Evolutionary conservation across 2,329 filamentous ascomycete species (phyloP).

Genomic region (Colletotrichum agaves): DNA sequence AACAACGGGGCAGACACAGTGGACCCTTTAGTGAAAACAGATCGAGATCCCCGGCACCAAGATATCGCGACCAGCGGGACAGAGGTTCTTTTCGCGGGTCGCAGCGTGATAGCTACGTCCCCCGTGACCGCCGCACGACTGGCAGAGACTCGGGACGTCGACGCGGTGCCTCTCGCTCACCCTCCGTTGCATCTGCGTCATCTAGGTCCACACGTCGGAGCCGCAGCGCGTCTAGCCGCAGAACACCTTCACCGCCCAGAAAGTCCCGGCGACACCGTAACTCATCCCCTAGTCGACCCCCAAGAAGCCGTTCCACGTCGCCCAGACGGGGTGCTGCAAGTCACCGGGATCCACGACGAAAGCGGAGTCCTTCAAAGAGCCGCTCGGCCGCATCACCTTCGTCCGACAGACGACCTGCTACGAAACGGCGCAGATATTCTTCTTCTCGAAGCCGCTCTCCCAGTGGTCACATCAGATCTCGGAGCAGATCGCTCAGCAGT

Average conservation of each 20-base stretch:
- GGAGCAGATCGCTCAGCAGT: slow-evolving; percentile 48
- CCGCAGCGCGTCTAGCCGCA: slow-evolving; percentile 43
- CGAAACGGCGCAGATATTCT: slow-evolving; percentile 63
- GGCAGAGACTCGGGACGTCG: slow-evolving; percentile 55
- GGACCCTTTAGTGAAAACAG: slow-evolving; percentile 57
- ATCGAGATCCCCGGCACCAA: slow-evolving; percentile 60
- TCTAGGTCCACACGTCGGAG: slow-evolving; percentile 49
- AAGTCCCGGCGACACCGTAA: slow-evolving; percentile 46
- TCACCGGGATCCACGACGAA: slow-evolving; percentile 37
- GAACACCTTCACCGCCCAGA: slow-evolving; percentile 48
- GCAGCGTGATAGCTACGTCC: slow-evolving; percentile 64
- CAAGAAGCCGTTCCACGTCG: slow-evolving; percentile 55
- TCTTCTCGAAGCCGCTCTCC: slow-evolving; percentile 60
- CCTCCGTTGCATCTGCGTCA: slow-evolving; percentile 44
- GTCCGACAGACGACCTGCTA: slow-evolving; percentile 50
- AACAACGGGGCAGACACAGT: slow-evolving; percentile 55
- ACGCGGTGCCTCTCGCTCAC: slow-evolving; percentile 48
- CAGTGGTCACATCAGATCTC: slow-evolving; percentile 49
- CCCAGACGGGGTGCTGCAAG: slow-evolving; percentile 43
- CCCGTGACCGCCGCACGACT: slow-evolving; percentile 57
- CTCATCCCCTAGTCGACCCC: slow-evolving; percentile 45
- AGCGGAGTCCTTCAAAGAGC: slow-evolving; percentile 40
- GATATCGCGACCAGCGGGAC: slow-evolving; percentile 55
- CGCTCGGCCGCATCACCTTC: slow-evolving; percentile 50
- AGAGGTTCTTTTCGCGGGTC: slow-evolving; percentile 51